Evolutionary conservation across 2,329 filamentous ascomycete genomes (phyloP).

Genomic region (Samsoniella hepiali): DNA sequence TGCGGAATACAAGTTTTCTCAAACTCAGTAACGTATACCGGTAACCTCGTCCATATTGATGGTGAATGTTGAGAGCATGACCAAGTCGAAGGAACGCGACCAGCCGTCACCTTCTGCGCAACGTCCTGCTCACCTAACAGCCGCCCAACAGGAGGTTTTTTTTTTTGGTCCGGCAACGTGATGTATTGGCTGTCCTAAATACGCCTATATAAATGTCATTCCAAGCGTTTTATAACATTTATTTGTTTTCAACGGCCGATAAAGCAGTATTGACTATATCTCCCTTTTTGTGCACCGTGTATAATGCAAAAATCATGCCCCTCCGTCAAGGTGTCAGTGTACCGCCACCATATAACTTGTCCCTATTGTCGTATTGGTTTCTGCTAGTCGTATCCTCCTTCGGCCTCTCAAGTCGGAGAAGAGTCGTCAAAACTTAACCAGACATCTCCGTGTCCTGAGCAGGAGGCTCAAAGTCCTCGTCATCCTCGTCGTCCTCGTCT

Average conservation of each 20-base stretch:
- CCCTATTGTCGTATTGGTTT: not conserved
- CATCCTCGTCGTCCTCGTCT: constrained; percentile 78
- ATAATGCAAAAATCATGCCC: not conserved
- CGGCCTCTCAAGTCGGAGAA: not conserved
- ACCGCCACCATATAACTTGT: constrained; percentile 1
- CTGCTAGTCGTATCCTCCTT: no score
- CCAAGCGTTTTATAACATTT: not conserved
- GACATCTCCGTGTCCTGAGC: constrained; percentile 68
- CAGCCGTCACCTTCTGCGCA: not conserved
- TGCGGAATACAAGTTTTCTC: no score
- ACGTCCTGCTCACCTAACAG: not conserved
- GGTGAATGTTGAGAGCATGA: not conserved
- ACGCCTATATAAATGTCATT: not conserved
- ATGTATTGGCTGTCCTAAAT: not conserved
- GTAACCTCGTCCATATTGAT: no score
- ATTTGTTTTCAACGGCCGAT: not conserved
- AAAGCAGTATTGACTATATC: not conserved
- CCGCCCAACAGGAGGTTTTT: not conserved
- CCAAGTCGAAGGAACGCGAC: not conserved
- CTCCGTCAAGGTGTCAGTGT: not conserved
- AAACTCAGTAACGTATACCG: no score
- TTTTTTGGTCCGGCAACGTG: not conserved
- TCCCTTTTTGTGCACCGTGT: constrained; percentile 6
- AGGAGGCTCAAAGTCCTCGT: constrained; percentile 63
- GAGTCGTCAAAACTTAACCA: constrained; percentile 27